These are phyloP conservation scores for Elasticomyces elasticus DNA, from an alignment of 495 filamentous ascomycete genomes.

Conservation along the genomic window DNA sequence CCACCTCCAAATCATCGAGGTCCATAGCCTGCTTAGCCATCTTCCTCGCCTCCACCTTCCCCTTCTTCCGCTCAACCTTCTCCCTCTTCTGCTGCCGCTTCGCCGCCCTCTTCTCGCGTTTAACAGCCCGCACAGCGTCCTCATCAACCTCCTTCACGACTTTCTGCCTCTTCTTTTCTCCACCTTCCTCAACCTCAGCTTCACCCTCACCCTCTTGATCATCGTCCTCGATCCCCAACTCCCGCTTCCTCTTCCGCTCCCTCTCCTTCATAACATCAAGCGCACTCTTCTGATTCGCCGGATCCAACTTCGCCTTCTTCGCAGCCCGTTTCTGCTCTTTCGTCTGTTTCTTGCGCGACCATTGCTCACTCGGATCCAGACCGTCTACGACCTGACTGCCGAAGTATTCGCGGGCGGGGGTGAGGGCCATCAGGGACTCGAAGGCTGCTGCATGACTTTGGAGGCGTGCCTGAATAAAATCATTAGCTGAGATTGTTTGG, in stretches of 20 bases:
- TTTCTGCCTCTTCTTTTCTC: conserved; percentile 37
- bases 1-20: conserved; percentile 11
- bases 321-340: conserved; percentile 27
- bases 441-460: conserved; percentile 78
- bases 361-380: conserved; percentile 30
- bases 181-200: conserved; percentile 37
- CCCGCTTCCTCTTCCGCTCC: conserved; percentile 31
- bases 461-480: conserved; percentile 59
- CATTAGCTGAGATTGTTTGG: conserved; percentile 11
- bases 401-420: conserved; percentile 88
- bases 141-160: conserved; percentile 21
- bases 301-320: conserved; percentile 67
- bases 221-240: conserved; percentile 32
- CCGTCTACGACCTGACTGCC: conserved; percentile 28
- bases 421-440: conserved; percentile 81
- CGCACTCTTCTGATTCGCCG: conserved; percentile 44
- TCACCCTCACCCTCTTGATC: conserved; percentile 26
- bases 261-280: conserved; percentile 55
- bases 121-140: no score
- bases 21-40: conserved; percentile 21
- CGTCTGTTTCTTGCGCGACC: conserved; percentile 39
- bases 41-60: conserved; percentile 38
- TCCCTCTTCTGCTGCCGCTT: conserved; percentile 33
- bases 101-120: conserved; percentile 32
- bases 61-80: conserved; percentile 35